Evolutionary conservation across 257 asterid species (phyloP).

Genomic region (Orobanche coerulescens): DNA sequence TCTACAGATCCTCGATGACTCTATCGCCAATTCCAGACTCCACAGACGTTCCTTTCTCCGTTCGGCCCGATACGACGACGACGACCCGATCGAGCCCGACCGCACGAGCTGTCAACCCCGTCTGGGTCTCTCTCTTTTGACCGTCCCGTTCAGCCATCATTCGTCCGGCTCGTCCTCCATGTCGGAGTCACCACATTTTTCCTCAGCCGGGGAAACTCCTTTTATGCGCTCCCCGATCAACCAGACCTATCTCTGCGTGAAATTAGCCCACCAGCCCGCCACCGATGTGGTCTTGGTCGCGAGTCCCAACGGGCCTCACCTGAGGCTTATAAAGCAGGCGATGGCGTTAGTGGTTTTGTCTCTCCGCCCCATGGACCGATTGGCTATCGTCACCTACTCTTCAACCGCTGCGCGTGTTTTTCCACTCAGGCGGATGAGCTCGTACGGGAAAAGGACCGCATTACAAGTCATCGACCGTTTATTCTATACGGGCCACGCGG

Average conservation of each 20-base stretch:
- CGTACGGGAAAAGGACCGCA: conserved; percentile 62
- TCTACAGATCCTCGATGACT: conserved; percentile 85
- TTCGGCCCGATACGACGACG: conserved; percentile 78
- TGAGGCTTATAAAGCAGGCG: conserved; percentile 83
- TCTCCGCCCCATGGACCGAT: conserved; percentile 59
- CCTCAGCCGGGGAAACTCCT: conserved; percentile 33
- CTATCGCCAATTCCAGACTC: conserved; percentile 75
- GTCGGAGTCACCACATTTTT: no score
- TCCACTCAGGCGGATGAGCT: conserved; percentile 85
- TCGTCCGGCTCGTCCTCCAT: conserved; percentile 34
- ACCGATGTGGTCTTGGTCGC: conserved; percentile 77
- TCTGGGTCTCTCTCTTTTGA: conserved; percentile 52
- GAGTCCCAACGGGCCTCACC: conserved; percentile 77
- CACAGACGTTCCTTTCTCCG: conserved; percentile 79
- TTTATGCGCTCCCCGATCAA: conserved; percentile 29
- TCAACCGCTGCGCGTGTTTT: conserved; percentile 77
- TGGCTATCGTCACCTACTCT: conserved; percentile 73
- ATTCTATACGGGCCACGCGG: conserved; percentile 71
- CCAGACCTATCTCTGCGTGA: conserved; percentile 49
- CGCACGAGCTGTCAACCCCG: conserved; percentile 38
- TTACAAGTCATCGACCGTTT: conserved; percentile 69
- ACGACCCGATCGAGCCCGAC: conserved; percentile 73
- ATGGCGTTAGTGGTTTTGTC: conserved; percentile 78
- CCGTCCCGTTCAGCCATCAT: conserved; percentile 29
- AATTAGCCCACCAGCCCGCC: conserved; percentile 56